phyloP scores from a whole-genome alignment of 2,329 filamentous ascomycete species.

The Apiospora arundinis region DNA sequence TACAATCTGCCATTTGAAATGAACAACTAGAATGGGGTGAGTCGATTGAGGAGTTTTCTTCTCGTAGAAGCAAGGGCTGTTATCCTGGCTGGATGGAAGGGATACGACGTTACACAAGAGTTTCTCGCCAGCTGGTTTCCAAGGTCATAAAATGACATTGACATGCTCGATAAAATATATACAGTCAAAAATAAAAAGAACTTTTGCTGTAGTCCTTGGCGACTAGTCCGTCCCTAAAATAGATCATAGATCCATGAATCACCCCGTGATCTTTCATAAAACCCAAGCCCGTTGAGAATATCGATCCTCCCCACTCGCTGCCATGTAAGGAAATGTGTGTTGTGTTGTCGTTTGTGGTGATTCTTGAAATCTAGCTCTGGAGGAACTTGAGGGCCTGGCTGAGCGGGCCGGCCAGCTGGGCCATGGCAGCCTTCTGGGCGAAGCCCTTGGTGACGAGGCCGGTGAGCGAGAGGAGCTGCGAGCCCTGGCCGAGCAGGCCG shows the following conservation, averaged over 20 bases:
- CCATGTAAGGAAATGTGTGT: background rate
- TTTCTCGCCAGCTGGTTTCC: background rate
- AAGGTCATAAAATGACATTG: slow-evolving; percentile 2
- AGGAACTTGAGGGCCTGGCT: slow-evolving; percentile 20
- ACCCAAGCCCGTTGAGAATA: background rate
- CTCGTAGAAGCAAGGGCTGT: no score
- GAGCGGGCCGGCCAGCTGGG: slow-evolving; percentile 10
- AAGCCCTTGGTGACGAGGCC: background rate
- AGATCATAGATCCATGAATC: slow-evolving; percentile 5
- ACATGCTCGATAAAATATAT: slow-evolving; percentile 6
- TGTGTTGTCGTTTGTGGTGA: background rate
- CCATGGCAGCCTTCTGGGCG: background rate
- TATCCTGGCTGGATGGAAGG: background rate
- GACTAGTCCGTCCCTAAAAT: background rate
- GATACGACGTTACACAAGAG: background rate
- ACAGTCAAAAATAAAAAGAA: background rate
- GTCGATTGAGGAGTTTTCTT: no score
- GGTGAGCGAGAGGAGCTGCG: slow-evolving; percentile 1
- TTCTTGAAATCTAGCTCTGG: slow-evolving; percentile 5
- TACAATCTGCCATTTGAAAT: no score
- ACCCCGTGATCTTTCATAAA: slow-evolving; percentile 2
- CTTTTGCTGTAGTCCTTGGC: background rate
- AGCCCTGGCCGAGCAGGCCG: background rate
- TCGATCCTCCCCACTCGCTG: background rate
- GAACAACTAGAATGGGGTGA: no score